Conservation (phyloP, 2,329 filamentous ascomycete species). For the Fusarium decemcellulare region DNA sequence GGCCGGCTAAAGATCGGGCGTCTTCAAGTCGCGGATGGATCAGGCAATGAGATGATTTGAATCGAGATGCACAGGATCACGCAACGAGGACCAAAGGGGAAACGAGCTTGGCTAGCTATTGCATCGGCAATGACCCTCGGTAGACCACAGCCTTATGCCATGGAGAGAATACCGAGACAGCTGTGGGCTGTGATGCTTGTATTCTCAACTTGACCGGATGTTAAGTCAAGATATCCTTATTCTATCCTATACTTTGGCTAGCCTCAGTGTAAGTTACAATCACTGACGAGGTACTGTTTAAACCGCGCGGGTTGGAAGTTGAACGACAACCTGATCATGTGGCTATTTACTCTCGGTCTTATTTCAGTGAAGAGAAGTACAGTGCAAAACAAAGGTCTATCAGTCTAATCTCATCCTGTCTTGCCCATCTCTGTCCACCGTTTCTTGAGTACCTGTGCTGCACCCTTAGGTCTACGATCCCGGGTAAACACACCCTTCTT, state of each 20-base stretch:
- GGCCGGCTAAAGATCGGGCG: not conserved
- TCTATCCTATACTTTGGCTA: too few species aligned
- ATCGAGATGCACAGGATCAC: not conserved
- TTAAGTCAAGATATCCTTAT: too few species aligned
- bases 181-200: too few species aligned
- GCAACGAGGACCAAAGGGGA: not conserved
- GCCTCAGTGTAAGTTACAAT: too few species aligned
- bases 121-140: not conserved
- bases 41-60: not conserved
- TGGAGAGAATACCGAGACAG: too few species aligned
- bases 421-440: conserved; percentile 13
- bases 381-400: not conserved
- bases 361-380: too few species aligned
- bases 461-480: conserved; percentile 24
- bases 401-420: not conserved
- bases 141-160: too few species aligned
- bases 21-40: not conserved
- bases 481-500: conserved; percentile 38
- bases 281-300: too few species aligned
- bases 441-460: conserved; percentile 18
- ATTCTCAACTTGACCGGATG: too few species aligned
- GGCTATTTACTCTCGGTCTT: too few species aligned
- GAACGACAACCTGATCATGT: too few species aligned
- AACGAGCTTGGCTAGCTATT: not conserved
- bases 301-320: too few species aligned